Conservation (phyloP, 140 eudicot genomes). For the Senecio squalidus region DNA sequence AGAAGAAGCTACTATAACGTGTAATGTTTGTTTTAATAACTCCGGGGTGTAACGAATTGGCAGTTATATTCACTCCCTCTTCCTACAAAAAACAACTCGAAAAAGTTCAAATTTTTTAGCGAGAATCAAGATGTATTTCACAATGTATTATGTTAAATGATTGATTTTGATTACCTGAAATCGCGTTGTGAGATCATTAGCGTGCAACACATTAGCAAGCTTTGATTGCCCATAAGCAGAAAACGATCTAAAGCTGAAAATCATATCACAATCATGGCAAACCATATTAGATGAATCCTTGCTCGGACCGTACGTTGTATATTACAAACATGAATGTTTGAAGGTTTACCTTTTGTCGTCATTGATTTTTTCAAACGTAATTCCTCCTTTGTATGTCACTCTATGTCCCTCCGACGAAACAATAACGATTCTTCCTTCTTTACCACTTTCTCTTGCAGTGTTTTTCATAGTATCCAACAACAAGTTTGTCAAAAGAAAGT, state of each 20-base stretch:
- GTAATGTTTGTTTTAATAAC: constrained; percentile 58
- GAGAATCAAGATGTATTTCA: neutral
- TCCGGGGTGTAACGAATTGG: constrained; percentile 86
- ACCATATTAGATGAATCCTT: neutral
- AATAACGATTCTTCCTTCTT: constrained; percentile 79
- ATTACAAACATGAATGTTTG: too few relatives aligned
- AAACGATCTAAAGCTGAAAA: constrained; percentile 51
- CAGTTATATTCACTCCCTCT: constrained; percentile 76
- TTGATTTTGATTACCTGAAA: constrained; percentile 32
- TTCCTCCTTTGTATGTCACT: constrained; percentile 54
- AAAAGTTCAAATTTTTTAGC: neutral
- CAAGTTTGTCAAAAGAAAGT: constrained; percentile 69
- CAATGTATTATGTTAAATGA: neutral
- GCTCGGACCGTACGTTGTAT: too few relatives aligned
- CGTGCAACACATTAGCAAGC: constrained; percentile 67
- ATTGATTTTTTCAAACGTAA: constrained; percentile 70
- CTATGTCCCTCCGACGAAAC: constrained; percentile 57
- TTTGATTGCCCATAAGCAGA: constrained; percentile 86
- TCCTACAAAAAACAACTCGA: constrained; percentile 32
- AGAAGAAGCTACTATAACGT: constrained; percentile 47
- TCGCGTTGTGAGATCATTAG: constrained; percentile 59
- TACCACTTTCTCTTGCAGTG: constrained; percentile 44
- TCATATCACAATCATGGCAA: neutral
- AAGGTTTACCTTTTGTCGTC: constrained; percentile 51
- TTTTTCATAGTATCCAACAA: constrained; percentile 82